Percentiles rank a stretch among this genome's conserved stretches.
Conservation (phyloP, 306 rosid species). For the Castanopsis chinensis region DNA sequence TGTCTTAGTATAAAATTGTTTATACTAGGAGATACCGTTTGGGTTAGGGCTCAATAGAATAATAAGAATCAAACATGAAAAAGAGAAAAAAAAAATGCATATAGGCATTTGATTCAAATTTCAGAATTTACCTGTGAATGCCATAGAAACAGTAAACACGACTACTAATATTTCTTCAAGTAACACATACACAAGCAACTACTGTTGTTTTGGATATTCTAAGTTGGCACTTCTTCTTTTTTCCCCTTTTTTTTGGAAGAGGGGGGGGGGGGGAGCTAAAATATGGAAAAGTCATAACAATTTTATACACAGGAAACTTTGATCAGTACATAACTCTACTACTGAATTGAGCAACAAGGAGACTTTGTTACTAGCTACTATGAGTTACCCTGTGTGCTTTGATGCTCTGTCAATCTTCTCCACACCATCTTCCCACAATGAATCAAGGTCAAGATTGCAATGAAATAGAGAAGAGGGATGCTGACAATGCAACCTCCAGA, state of each 20-base stretch:
- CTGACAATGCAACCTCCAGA: slow-evolving; percentile 81
- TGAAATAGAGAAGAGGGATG: slow-evolving; percentile 72
- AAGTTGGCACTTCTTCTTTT: too few relatives aligned
- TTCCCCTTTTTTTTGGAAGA: neutral
- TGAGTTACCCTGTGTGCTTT: slow-evolving; percentile 32
- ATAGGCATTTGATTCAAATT: too few relatives aligned
- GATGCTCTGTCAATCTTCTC: slow-evolving; percentile 70
- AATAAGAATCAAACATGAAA: too few relatives aligned
- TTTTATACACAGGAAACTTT: neutral
- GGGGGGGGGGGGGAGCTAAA: too few relatives aligned
- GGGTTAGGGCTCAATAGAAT: too few relatives aligned
- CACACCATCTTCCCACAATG: slow-evolving; percentile 86
- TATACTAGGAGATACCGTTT: too few relatives aligned
- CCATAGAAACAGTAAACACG: too few relatives aligned
- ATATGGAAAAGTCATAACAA: neutral
- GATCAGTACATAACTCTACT: neutral
- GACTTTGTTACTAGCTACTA: slow-evolving; percentile 20
- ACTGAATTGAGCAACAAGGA: neutral
- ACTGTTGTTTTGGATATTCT: too few relatives aligned
- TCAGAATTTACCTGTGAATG: too few relatives aligned
- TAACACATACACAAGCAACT: neutral
- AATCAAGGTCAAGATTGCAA: slow-evolving; percentile 52
- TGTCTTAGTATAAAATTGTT: too few relatives aligned
- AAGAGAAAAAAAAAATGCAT: too few relatives aligned
- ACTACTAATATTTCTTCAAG: neutral